phyloP scores from a whole-genome alignment of 495 filamentous ascomycete species.

The Neurospora africana region DNA sequence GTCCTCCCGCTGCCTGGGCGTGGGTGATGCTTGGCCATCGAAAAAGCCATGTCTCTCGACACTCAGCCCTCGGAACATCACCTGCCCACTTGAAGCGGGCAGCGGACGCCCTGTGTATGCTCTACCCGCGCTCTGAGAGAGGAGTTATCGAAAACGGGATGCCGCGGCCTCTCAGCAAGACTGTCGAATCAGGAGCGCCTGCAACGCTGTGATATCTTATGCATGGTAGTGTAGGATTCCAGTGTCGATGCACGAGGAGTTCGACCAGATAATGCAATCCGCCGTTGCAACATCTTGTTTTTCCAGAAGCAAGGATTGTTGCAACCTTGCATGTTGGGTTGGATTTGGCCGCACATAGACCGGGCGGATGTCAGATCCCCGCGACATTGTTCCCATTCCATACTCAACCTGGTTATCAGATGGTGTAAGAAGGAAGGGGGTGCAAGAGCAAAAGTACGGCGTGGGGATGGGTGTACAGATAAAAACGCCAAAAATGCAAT shows the following conservation, averaged over 20 bases:
- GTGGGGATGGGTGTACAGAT: background rate
- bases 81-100: background rate
- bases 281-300: background rate
- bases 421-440: background rate
- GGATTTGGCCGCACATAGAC: background rate
- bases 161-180: background rate
- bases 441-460: background rate
- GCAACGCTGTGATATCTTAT: background rate
- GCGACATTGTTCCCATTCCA: background rate
- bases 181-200: background rate
- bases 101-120: background rate
- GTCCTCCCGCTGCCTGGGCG: background rate
- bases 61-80: background rate
- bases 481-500: background rate
- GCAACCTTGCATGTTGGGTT: background rate
- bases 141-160: background rate
- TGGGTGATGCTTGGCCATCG: background rate
- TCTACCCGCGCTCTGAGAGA: background rate
- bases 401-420: background rate
- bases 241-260: background rate
- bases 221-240: background rate
- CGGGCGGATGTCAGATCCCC: background rate
- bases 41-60: background rate
- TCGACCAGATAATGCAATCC: background rate
- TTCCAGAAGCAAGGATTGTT: background rate